Evolutionary conservation across 495 filamentous ascomycete genomes (phyloP), one percentile per base, ranked within the genome.

Genomic region (Stereocaulon alpinum): DNA sequence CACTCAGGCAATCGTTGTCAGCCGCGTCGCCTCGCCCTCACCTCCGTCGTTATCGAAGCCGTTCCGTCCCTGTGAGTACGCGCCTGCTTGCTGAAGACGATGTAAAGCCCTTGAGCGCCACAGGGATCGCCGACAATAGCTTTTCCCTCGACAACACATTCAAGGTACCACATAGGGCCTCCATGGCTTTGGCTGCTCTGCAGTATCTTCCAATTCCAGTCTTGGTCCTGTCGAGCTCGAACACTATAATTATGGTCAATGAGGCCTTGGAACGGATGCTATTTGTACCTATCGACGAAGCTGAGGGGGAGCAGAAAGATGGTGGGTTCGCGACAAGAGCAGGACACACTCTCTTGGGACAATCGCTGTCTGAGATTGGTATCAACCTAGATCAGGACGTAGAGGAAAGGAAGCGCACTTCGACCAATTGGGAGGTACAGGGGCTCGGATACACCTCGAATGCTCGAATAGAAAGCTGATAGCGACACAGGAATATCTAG

Each of bases 121-220:
- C 3, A 3, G 24, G 24, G 24, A 24, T 3, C 24, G 24, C 24
- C 24, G 24, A 24, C 24, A 6, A 27, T 30, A n/a, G n/a, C n/a
- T n/a, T 10, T 10, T 29, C 48, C 6, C 12, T 30, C 45, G 64
- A 59, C 17, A 66, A 69, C 45, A 61, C 82, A 18, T 10, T 0
- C 32, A 37, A 12, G 12, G 7, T 37, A 37, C 34, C 7, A 24
- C 24, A 24, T 24, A 10, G 34, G 34, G 12, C 7, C 7, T 0
- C 34, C 34, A 37, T 37, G 7, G 80, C 85, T 11, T 78, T 88
- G 56, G 77, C 82, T 1, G 79, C 83, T 3, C 69, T 88, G 66
- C 82, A 87, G 67, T 86, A 85, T 63, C 74, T 88, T 17, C 86
- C 85, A 1, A 80, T 84, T 24, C 86, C 86, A 3, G 64, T 87